A percentile compares a stretch with the other conserved stretches of the same genome.
Conservation (phyloP, 331 rosid species). For the Ulmus americana region DNA sequence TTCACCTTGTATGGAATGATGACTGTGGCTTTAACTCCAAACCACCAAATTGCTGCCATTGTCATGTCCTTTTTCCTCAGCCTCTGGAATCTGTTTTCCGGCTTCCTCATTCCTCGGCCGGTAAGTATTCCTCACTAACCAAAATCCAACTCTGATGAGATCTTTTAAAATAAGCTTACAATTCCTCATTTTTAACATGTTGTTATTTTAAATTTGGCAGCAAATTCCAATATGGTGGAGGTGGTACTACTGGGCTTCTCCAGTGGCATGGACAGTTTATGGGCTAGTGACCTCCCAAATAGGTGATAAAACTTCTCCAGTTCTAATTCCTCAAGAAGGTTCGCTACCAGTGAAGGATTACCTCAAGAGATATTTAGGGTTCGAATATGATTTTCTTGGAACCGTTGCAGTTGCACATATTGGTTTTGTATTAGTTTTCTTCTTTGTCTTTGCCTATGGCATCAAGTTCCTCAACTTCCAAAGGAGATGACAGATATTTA, state of each 20-base stretch:
- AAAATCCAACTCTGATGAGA: background rate
- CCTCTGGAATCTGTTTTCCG: conserved; percentile 59
- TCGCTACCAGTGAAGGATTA: conserved; percentile 30
- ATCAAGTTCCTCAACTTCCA: conserved; percentile 51
- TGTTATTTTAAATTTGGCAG: conserved; percentile 13
- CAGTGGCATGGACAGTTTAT: conserved; percentile 47
- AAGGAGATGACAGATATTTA: conserved; percentile 30
- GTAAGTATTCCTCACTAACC: no score
- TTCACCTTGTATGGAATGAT: conserved; percentile 67
- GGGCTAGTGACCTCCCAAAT: conserved; percentile 47
- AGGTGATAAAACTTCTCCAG: conserved; percentile 23
- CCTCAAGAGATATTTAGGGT: conserved; percentile 33
- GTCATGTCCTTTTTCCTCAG: conserved; percentile 47
- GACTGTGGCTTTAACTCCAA: conserved; percentile 57
- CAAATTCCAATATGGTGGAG: conserved; percentile 56
- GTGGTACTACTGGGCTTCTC: conserved; percentile 14
- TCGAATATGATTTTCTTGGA: conserved; percentile 40
- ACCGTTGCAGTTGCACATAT: conserved; percentile 42
- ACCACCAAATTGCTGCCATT: conserved; percentile 50
- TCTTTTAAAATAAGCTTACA: background rate
- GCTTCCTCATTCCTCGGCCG: conserved; percentile 42
- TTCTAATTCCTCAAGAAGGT: conserved; percentile 31
- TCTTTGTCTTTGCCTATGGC: conserved; percentile 45
- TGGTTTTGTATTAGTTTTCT: conserved; percentile 36
- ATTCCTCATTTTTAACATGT: conserved; percentile 1